Evolutionary conservation across 306 rosid genomes (phyloP), one percentile per base, ranked within the genome.

Genomic region (Trifolium repens): DNA sequence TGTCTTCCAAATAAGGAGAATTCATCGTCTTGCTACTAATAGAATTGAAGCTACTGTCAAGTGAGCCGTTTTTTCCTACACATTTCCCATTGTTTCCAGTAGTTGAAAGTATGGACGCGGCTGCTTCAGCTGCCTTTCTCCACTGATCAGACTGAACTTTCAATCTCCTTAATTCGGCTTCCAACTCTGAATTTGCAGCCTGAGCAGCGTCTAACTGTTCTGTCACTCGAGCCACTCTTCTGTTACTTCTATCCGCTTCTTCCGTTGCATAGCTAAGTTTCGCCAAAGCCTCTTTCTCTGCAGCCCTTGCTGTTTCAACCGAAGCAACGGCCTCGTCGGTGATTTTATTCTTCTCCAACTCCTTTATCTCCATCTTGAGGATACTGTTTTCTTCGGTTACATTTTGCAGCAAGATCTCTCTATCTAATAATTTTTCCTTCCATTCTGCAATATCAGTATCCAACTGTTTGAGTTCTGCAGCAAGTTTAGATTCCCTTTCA

Each of bases 61-160:
- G 85, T 27, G 91, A 80, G n/a, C 86, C 76, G 0, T 84, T 84
- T 84, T 81, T 84, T 55, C 84, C 97, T 3, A 84, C 85, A 60
- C 77, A 44, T 55, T 93, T 93, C 16, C 96, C 94, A 39, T 85
- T 89, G 83, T 93, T 87, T 27, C 91, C 96, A 0, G 89, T 44
- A 3, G 96, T 44, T 5, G 96, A 81, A 57, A 94, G 72, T 83
- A 94, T 88, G 8, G 96, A 71, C 15, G 98, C 92, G 3, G 97
- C 98, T 13, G 96, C 98, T 86, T 93, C 97, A 0, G 98, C 98
- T 0, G 97, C 98, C 77, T 91, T 93, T 83, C 97, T 91, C 98
- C 98, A 94, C 85, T 94, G 97, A 1, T 94, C 98, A 7, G 97
- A 80, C 75, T 94, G 98, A 73, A 91, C 97, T 78, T 94, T 94